phyloP scores from a whole-genome alignment of 2,329 filamentous ascomycete genomes.

The Stachybotrys echinatus region DNA sequence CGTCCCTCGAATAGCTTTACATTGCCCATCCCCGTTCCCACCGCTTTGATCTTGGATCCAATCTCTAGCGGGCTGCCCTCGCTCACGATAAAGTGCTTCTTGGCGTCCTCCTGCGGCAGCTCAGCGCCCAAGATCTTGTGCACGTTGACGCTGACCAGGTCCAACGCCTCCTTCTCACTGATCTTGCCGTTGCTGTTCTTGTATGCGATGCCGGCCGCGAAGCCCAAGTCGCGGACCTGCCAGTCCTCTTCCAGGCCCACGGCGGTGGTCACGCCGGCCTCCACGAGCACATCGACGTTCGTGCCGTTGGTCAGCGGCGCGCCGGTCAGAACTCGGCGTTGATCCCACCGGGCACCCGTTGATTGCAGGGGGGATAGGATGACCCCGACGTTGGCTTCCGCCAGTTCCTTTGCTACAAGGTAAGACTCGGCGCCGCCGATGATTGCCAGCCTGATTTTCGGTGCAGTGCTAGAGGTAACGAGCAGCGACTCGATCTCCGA shows the following conservation, averaged over 20 bases:
- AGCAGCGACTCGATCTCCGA: slow-evolving; percentile 42
- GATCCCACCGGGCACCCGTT: slow-evolving; percentile 52
- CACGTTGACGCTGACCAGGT: slow-evolving; percentile 51
- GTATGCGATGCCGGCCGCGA: slow-evolving; percentile 55
- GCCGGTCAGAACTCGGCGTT: slow-evolving; percentile 56
- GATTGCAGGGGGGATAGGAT: slow-evolving; percentile 56
- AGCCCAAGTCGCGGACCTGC: slow-evolving; percentile 53
- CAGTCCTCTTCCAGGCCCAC: slow-evolving; percentile 59
- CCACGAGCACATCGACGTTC: slow-evolving; percentile 49
- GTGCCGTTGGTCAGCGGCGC: slow-evolving; percentile 64
- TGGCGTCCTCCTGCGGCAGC: slow-evolving; percentile 16
- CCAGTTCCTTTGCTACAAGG: slow-evolving; percentile 53
- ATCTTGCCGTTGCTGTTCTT: slow-evolving; percentile 51
- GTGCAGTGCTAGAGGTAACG: slow-evolving; percentile 4
- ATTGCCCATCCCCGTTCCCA: slow-evolving; percentile 26
- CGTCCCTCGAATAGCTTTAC: too few relatives aligned
- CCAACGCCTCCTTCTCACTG: slow-evolving; percentile 48
- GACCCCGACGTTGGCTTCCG: slow-evolving; percentile 50
- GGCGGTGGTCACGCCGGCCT: slow-evolving; percentile 53
- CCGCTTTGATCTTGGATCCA: slow-evolving; percentile 48
- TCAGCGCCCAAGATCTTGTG: slow-evolving; percentile 51
- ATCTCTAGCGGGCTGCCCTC: slow-evolving; percentile 60
- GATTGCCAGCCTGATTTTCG: slow-evolving; percentile 48
- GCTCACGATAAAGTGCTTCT: slow-evolving; percentile 53
- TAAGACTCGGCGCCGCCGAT: slow-evolving; percentile 60